Evolutionary conservation across 2,329 filamentous ascomycete species (phyloP).

Genomic region (Tolypocladium amazonense): DNA sequence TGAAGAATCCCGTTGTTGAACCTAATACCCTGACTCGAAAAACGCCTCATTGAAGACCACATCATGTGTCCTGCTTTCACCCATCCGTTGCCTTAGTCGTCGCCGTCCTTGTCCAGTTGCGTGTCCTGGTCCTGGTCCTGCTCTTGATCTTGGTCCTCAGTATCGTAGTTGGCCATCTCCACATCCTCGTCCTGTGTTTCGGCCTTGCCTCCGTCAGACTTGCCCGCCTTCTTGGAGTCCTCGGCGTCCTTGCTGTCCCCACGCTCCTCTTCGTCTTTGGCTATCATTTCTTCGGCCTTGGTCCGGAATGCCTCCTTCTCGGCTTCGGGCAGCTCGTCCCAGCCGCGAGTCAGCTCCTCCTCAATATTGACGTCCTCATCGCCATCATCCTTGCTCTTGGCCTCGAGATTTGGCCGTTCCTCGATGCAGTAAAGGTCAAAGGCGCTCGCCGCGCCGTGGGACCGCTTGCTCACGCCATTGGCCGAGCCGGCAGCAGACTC

Average conservation of each 20-base stretch:
- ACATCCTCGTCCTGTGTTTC: constrained; percentile 35
- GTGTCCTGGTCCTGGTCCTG: constrained; percentile 27
- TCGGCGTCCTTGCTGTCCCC: constrained; percentile 10
- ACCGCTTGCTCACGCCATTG: constrained; percentile 30
- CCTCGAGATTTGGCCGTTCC: constrained; percentile 30
- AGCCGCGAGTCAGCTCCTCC: constrained; percentile 43
- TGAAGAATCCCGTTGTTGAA: background rate
- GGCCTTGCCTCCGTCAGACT: constrained; percentile 12
- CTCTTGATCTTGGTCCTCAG: constrained; percentile 24
- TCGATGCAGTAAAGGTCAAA: constrained; percentile 47
- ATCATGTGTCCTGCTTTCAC: background rate
- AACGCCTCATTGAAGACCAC: background rate
- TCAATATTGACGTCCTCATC: constrained; percentile 29
- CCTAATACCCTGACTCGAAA: background rate
- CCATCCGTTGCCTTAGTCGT: constrained; percentile 12
- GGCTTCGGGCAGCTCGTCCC: constrained; percentile 40
- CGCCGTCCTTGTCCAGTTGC: constrained; percentile 21
- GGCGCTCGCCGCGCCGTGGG: constrained; percentile 34
- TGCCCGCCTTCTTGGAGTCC: constrained; percentile 9
- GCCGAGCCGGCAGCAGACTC: constrained; percentile 8
- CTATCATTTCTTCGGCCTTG: constrained; percentile 16
- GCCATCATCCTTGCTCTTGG: constrained; percentile 29
- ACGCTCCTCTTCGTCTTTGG: constrained; percentile 13
- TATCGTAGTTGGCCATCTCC: constrained; percentile 37
- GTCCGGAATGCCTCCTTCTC: constrained; percentile 38